phyloP scores from a whole-genome alignment of 345 rosid species.

The Iberis pinnata region DNA sequence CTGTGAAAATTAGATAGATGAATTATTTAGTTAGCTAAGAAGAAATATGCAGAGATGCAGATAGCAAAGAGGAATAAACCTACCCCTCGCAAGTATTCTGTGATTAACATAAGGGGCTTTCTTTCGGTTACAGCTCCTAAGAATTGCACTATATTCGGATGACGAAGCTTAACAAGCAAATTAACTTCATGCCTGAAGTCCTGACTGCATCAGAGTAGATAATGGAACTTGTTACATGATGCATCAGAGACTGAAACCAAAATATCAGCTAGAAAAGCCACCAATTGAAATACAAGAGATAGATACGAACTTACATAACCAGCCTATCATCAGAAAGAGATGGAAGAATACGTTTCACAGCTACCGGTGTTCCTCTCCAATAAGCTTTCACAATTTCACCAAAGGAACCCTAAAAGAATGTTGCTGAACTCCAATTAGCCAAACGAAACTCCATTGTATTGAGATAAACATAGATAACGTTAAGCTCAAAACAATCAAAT shows the following conservation, averaged over 20 bases:
- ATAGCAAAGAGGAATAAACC: constrained; percentile 20
- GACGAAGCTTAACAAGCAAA: constrained; percentile 96
- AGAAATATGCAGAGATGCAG: constrained; percentile 10
- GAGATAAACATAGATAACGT: not conserved
- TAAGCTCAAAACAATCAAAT: not conserved
- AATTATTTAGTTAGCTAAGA: constrained; percentile 8
- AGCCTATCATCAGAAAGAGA: constrained; percentile 97
- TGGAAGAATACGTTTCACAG: constrained; percentile 94
- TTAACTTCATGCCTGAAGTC: constrained; percentile 99
- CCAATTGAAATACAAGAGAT: not conserved
- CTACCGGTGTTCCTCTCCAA: constrained; percentile 99
- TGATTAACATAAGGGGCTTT: constrained; percentile 99
- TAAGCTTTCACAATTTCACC: constrained; percentile 90
- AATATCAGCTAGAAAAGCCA: not conserved
- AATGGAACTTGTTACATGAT: constrained; percentile 3
- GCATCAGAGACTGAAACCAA: not conserved
- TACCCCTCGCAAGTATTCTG: constrained; percentile 95
- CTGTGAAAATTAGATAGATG: constrained; percentile 36
- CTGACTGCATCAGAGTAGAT: constrained; percentile 51
- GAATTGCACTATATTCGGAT: constrained; percentile 97
- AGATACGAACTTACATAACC: constrained; percentile 62
- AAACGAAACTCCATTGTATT: not conserved
- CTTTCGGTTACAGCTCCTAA: constrained; percentile 96
- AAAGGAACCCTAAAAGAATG: constrained; percentile 69
- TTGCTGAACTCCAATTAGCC: constrained; percentile 26